Conservation (phyloP, 2,329 filamentous ascomycete genomes). For the Metarhizium sp. region DNA sequence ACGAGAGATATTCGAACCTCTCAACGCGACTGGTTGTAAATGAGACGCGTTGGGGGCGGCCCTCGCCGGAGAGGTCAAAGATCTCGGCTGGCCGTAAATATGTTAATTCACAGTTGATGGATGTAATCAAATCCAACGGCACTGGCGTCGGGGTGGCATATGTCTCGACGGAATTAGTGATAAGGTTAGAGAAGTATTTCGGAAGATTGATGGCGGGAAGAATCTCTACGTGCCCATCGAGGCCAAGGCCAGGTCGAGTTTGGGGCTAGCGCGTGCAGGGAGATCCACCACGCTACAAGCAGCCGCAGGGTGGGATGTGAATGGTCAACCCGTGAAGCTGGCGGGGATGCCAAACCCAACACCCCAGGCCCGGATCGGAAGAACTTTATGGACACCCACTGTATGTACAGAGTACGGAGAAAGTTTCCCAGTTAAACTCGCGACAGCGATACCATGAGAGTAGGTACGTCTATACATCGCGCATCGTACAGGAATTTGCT, state of each 20-base stretch:
- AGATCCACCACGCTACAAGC: conserved; percentile 12
- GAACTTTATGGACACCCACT: background rate
- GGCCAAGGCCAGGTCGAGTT: conserved; percentile 16
- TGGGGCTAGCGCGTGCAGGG: conserved; percentile 22
- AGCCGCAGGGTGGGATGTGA: background rate
- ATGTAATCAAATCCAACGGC: background rate
- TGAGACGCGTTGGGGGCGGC: conserved; percentile 33
- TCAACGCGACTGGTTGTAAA: conserved; percentile 40
- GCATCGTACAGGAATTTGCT: background rate
- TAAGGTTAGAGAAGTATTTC: conserved; percentile 22
- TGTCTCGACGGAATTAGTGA: conserved; percentile 8
- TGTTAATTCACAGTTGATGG: background rate
- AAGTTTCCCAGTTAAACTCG: background rate
- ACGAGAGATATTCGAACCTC: conserved; percentile 24
- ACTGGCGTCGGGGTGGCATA: conserved; percentile 1
- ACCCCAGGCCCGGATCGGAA: background rate
- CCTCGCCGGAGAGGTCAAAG: conserved; percentile 1
- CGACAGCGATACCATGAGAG: background rate
- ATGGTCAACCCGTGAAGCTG: background rate
- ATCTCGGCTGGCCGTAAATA: background rate
- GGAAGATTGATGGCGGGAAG: conserved; percentile 17
- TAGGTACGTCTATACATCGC: too few relatives aligned
- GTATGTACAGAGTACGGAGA: too few relatives aligned
- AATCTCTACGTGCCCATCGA: conserved; percentile 25
- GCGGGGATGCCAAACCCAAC: background rate